These are phyloP conservation scores for Phytophthora uliginosa DNA, from an alignment of 352 stramenopile species.

Conservation along the genomic window DNA sequence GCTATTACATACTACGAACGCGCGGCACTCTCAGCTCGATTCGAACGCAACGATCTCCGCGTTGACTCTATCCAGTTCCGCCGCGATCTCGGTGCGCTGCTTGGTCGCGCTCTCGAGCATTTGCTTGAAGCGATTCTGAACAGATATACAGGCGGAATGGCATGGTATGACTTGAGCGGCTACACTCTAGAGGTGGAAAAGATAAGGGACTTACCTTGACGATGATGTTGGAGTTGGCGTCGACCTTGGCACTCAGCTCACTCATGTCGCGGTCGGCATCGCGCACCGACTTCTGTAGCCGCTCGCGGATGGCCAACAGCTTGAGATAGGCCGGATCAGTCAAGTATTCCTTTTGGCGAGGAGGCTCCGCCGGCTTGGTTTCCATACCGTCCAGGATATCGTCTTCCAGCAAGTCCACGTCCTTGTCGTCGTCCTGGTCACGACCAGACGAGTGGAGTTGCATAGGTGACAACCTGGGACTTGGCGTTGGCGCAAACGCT, in stretches of 20 bases:
- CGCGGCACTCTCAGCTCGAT: conserved; percentile 33
- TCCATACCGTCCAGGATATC: conserved; percentile 83
- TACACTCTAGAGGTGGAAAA: not conserved
- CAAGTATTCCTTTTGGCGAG: conserved; percentile 53
- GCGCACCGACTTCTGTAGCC: conserved; percentile 73
- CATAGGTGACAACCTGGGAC: conserved; percentile 57
- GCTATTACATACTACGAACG: not conserved
- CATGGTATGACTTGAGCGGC: conserved; percentile 6
- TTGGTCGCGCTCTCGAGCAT: conserved; percentile 77
- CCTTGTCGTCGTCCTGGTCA: conserved; percentile 71
- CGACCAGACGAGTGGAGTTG: conserved; percentile 26
- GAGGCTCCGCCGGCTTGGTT: conserved; percentile 54
- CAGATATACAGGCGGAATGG: not conserved
- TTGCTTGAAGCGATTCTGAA: conserved; percentile 86
- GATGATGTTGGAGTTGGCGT: conserved; percentile 84
- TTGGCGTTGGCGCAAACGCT: conserved; percentile 64
- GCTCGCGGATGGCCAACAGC: conserved; percentile 66
- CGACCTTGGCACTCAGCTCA: conserved; percentile 72
- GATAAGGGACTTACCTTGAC: conserved; percentile 67
- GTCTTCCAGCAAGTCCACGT: conserved; percentile 83
- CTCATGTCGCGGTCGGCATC: conserved; percentile 76
- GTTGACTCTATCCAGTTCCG: conserved; percentile 70
- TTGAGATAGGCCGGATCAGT: conserved; percentile 77
- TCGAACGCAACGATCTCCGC: conserved; percentile 57
- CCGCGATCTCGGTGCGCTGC: conserved; percentile 59